Percentiles rank a stretch among this genome's conserved stretches.
phyloP scores from a whole-genome alignment of 192 early-diverging fungal genomes.

The Irineochytrium annulatum region DNA sequence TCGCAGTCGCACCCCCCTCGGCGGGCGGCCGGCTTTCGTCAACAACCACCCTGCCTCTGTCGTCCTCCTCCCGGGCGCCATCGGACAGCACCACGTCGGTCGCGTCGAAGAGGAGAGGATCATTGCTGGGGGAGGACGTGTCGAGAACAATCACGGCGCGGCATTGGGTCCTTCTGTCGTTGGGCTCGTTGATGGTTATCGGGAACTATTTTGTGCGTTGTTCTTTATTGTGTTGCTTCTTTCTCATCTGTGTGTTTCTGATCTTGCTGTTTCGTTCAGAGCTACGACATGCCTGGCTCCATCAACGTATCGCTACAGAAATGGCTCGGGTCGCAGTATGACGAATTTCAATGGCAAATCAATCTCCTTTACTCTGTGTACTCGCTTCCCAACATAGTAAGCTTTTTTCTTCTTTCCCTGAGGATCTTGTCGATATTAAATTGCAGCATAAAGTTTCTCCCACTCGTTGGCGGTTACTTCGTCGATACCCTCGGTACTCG shows the following conservation, averaged over 20 bases:
- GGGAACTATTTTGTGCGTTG: background rate
- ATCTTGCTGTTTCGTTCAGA: conserved; percentile 3
- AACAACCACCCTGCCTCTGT: too few relatives aligned
- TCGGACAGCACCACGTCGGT: too few relatives aligned
- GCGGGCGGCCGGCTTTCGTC: too few relatives aligned
- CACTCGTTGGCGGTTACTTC: conserved; percentile 37
- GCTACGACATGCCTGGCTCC: conserved; percentile 54
- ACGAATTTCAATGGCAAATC: conserved; percentile 41
- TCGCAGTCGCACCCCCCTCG: too few relatives aligned
- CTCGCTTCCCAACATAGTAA: conserved; percentile 45
- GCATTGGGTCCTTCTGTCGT: background rate
- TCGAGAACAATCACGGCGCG: background rate
- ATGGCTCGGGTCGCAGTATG: conserved; percentile 35
- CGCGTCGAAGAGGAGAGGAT: too few relatives aligned
- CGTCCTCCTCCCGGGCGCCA: too few relatives aligned
- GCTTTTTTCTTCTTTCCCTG: background rate
- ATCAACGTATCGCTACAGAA: conserved; percentile 51
- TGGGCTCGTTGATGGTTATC: background rate
- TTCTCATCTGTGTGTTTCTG: background rate
- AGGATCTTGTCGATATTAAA: background rate
- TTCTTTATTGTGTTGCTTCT: background rate
- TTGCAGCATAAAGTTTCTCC: conserved; percentile 17
- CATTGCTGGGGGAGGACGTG: too few relatives aligned
- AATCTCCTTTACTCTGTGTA: conserved; percentile 49
- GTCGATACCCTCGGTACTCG: conserved; percentile 43